Conservation (phyloP, 345 rosid genomes). For the Theobroma cacao region DNA sequence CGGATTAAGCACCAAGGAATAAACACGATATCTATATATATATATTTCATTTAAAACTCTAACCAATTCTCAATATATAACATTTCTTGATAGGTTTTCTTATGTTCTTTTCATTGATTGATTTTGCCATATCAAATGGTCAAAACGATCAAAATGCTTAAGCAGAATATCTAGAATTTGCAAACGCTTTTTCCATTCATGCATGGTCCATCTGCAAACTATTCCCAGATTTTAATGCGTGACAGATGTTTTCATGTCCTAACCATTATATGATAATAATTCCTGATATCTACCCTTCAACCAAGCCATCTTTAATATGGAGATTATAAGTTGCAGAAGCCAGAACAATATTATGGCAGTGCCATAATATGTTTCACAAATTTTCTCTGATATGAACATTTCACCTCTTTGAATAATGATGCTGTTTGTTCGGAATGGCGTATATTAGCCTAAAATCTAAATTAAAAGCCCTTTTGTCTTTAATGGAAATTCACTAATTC, state of each 20-base stretch:
- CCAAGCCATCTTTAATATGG: neutral
- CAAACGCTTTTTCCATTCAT: neutral
- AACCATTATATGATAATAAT: neutral
- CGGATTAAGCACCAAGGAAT: neutral
- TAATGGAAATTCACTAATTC: neutral
- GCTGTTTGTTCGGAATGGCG: neutral
- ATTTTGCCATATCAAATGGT: constrained; percentile 6
- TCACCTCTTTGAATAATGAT: too few relatives aligned
- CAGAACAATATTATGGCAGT: too few relatives aligned
- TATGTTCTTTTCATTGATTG: neutral
- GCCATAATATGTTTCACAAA: too few relatives aligned
- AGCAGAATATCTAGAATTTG: neutral
- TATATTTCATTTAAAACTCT: constrained; percentile 6
- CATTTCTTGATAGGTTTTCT: neutral
- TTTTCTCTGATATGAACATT: too few relatives aligned
- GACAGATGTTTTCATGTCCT: constrained; percentile 3
- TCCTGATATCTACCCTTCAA: neutral
- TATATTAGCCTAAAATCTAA: neutral
- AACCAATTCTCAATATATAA: neutral
- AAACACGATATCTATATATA: constrained; percentile 9
- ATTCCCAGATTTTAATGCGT: constrained; percentile 9
- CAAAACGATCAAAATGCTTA: neutral
- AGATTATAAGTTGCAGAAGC: neutral
- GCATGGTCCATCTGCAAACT: neutral
- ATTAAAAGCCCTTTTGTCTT: neutral